A percentile compares a stretch with the other conserved stretches of the same genome.
Conservation (phyloP, 140 eudicot species). For the Artemisia princeps region DNA sequence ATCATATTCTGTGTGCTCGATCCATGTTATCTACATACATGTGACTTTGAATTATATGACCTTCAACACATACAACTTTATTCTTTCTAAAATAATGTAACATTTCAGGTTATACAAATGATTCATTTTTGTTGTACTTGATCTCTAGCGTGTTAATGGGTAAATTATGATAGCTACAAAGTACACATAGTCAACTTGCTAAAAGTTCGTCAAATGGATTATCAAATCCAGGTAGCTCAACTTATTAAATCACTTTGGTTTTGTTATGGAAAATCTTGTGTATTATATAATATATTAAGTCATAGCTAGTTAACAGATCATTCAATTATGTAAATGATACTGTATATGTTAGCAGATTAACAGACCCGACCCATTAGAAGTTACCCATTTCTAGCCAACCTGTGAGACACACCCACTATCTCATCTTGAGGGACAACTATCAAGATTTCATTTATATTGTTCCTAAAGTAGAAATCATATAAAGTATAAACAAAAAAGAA, state of each 20-base stretch:
- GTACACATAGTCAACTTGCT: neutral
- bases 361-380: neutral
- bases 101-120: neutral
- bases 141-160: neutral
- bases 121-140: neutral
- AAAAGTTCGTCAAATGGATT: too few species aligned
- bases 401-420: neutral
- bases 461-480: neutral
- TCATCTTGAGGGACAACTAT: neutral
- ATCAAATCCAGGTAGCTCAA: neutral
- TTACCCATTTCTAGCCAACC: neutral
- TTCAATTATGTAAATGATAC: too few species aligned
- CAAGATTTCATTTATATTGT: neutral
- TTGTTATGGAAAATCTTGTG: too few species aligned
- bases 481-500: neutral
- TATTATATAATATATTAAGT: too few species aligned
- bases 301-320: too few species aligned
- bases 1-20: conserved; percentile 68
- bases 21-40: conserved; percentile 54
- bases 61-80: neutral
- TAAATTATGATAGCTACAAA: neutral
- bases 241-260: too few species aligned
- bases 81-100: neutral
- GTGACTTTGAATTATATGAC: neutral
- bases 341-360: neutral